Conservation (phyloP, 192 early-diverging fungal genomes). For the Coemansia sp. region DNA sequence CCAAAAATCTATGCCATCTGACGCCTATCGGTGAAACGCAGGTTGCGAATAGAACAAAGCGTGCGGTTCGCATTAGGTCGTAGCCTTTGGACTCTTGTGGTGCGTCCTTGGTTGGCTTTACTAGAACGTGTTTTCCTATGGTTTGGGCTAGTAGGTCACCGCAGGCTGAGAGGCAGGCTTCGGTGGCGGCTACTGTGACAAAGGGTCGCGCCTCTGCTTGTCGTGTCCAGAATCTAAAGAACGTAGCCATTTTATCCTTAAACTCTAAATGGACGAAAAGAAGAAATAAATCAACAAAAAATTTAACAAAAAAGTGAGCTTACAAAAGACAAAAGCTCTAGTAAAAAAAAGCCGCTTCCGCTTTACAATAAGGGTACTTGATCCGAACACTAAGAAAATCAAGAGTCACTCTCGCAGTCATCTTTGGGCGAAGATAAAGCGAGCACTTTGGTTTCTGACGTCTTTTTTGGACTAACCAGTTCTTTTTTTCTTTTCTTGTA, state of each 20-base stretch:
- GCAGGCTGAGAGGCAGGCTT: slow-evolving; percentile 53
- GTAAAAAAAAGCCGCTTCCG: background rate
- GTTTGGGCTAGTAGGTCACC: slow-evolving; percentile 58
- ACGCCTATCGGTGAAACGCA: slow-evolving; percentile 54
- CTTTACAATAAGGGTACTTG: background rate
- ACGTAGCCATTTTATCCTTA: slow-evolving; percentile 36
- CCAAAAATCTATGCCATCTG: slow-evolving; percentile 55
- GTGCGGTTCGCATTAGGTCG: slow-evolving; percentile 46
- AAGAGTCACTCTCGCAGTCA: background rate
- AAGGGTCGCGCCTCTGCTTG: slow-evolving; percentile 57
- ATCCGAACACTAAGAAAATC: background rate
- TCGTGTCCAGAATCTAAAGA: slow-evolving; percentile 58
- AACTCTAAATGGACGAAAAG: slow-evolving; percentile 1
- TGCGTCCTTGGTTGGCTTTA: slow-evolving; percentile 6
- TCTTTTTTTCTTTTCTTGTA: slow-evolving; percentile 7
- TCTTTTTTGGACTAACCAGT: background rate
- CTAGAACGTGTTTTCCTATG: slow-evolving; percentile 30
- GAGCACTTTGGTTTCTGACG: too few relatives aligned
- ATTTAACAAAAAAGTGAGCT: background rate
- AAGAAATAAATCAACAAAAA: slow-evolving; percentile 2
- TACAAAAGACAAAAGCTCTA: background rate
- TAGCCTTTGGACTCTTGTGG: slow-evolving; percentile 20
- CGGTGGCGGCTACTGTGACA: slow-evolving; percentile 52
- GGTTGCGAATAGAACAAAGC: slow-evolving; percentile 50
- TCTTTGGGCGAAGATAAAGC: background rate